Evolutionary conservation across 768 basidiomycete species (phyloP).

Genomic region (Lepiota brunneoincarnata): DNA sequence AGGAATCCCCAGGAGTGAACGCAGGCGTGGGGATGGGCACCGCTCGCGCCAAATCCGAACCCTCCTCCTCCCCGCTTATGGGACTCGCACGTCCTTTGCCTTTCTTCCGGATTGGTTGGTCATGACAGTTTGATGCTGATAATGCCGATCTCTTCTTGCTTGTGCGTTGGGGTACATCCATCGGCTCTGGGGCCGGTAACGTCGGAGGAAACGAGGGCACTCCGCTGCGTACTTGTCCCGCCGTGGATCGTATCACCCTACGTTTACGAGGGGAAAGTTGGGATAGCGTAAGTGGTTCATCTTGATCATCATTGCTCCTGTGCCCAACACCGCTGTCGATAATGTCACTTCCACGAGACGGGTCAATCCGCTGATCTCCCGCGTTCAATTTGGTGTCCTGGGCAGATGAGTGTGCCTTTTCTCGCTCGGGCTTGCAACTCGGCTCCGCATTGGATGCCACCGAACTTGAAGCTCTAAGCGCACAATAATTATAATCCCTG

Average conservation of each 20-base stretch:
- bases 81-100: constrained; percentile 1
- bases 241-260: neutral
- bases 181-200: neutral
- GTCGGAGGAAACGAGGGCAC: neutral
- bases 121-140: constrained; percentile 6
- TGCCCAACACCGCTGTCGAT: neutral
- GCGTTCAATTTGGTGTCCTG: constrained; percentile 1
- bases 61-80: neutral
- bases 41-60: neutral
- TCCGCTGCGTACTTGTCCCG: neutral
- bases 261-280: constrained; percentile 46
- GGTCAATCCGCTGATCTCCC: constrained; percentile 1
- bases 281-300: constrained; percentile 40
- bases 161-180: constrained; percentile 4
- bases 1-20: neutral
- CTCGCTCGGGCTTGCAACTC: neutral
- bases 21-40: neutral
- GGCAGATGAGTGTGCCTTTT: neutral
- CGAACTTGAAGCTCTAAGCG: constrained; percentile 9
- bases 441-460: neutral
- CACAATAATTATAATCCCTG: constrained; percentile 10
- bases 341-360: neutral
- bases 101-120: constrained; percentile 11
- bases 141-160: constrained; percentile 10
- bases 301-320: constrained; percentile 4